Conservation (phyloP, 345 rosid species). For the Diplotaxis tenuifolia region DNA sequence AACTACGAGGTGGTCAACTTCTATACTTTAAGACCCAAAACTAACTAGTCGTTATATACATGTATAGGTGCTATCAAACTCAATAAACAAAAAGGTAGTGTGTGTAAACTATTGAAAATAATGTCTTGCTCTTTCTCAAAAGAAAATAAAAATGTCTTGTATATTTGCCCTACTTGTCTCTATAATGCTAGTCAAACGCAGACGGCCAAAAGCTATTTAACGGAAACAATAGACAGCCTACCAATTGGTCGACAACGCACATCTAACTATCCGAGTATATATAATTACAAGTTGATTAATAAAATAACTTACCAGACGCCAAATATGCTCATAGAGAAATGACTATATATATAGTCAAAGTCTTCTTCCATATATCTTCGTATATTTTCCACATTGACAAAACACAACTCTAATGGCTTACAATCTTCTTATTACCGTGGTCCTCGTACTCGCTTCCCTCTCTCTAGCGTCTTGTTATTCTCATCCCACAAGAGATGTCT, state of each 20-base stretch:
- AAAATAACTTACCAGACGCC: background rate
- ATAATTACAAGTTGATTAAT: background rate
- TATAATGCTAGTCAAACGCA: background rate
- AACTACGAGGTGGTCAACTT: too few species aligned
- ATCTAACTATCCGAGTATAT: background rate
- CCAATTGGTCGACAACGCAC: background rate
- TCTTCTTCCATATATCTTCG: background rate
- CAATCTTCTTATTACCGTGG: background rate
- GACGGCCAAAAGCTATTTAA: background rate
- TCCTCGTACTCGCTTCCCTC: conserved; percentile 13
- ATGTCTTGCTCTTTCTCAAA: background rate
- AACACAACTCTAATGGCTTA: conserved; percentile 23
- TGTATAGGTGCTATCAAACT: background rate
- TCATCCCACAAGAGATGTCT: background rate
- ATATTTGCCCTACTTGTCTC: background rate
- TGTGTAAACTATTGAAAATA: background rate
- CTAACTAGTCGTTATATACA: background rate
- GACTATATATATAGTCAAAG: background rate
- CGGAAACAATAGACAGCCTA: background rate
- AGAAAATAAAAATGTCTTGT: too few species aligned
- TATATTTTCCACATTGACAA: conserved; percentile 10
- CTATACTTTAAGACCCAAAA: too few species aligned
- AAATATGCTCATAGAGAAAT: background rate
- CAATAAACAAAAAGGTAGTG: background rate
- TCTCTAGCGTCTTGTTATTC: background rate